These are phyloP conservation scores for Hemisphaericaspora lyxosophila DNA, from an alignment of 1,139 yeast species.

Conservation along the genomic window DNA sequence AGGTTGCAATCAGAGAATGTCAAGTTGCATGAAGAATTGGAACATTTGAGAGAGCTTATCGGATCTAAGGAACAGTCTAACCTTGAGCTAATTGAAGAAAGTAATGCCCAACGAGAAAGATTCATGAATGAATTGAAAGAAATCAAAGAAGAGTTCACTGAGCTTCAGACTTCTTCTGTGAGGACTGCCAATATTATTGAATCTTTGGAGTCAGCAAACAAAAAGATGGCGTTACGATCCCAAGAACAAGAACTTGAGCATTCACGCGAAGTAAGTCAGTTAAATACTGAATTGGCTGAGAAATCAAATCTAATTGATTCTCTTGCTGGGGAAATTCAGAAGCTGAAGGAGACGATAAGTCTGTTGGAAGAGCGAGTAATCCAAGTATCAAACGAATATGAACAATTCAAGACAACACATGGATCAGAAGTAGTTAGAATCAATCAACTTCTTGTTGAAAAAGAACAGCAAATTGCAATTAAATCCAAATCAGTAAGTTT, in stretches of 20 bases:
- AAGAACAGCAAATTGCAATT: neutral
- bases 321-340: neutral
- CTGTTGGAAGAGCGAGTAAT: too few relatives aligned
- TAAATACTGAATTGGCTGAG: neutral
- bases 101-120: slow-evolving; percentile 1
- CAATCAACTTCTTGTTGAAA: neutral
- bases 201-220: neutral
- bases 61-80: neutral
- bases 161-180: slow-evolving; percentile 4
- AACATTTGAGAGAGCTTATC: neutral
- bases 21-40: slow-evolving; percentile 2
- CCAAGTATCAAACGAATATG: neutral
- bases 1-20: neutral
- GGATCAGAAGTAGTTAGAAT: neutral
- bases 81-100: neutral
- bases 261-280: neutral
- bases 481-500: neutral
- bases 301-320: neutral
- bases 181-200: neutral
- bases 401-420: neutral
- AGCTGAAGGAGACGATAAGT: neutral
- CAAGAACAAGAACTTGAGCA: neutral
- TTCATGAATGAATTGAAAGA: slow-evolving; percentile 8
- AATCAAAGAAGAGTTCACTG: slow-evolving; percentile 10
- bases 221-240: neutral